Conservation (phyloP, 2,329 filamentous ascomycete species). For the Diaporthe citriasiana region DNA sequence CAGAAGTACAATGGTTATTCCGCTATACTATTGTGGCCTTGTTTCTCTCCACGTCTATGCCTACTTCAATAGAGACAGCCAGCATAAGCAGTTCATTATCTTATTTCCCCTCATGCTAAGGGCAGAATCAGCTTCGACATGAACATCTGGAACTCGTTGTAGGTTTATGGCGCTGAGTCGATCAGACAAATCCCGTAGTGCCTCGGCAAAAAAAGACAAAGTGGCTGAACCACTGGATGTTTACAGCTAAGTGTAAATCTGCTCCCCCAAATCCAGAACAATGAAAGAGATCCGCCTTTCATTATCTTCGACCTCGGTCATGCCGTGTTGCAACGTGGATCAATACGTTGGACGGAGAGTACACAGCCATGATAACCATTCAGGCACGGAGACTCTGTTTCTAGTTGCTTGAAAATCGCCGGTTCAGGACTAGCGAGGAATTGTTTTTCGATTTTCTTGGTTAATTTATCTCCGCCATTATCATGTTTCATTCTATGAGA, state of each 20-base stretch:
- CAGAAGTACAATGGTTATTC: too few species aligned
- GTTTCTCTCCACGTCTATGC: too few species aligned
- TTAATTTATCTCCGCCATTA: background rate
- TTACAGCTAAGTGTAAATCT: background rate
- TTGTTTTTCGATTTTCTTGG: too few species aligned
- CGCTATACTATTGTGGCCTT: too few species aligned
- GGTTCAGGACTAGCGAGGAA: background rate
- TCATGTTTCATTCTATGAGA: background rate
- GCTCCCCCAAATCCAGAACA: background rate
- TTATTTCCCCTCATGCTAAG: too few species aligned
- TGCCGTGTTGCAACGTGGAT: background rate
- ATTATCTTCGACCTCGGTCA: background rate
- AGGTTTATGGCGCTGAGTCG: background rate
- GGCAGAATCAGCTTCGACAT: background rate
- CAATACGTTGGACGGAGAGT: too few species aligned
- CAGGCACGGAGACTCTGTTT: background rate
- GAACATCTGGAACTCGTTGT: background rate
- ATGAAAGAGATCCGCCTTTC: constrained; percentile 2
- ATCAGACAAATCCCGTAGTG: background rate
- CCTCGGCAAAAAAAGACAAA: background rate
- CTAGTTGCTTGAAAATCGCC: background rate
- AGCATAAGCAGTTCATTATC: too few species aligned
- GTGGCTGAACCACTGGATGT: too few species aligned
- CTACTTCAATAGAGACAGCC: too few species aligned
- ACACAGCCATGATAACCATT: too few species aligned